Base-by-base conservation (phyloP, 73 alveolate genomes). In the Tetrahymena thermophila region DNA sequence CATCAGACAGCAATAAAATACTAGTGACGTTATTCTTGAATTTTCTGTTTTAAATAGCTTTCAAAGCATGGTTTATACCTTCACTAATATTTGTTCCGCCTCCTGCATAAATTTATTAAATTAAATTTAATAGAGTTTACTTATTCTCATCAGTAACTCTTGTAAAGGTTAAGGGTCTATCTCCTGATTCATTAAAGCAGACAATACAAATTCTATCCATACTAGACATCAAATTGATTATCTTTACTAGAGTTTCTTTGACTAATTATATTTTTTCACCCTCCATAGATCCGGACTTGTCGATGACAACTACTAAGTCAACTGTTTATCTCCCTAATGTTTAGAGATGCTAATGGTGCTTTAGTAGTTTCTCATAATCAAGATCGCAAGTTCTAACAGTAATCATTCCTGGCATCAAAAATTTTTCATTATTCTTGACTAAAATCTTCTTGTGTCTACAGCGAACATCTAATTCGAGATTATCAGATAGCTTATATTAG, bases 1-100 rank as follows among this genome's bases (percentile, higher is more conserved):
- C 99, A 95, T 97, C 99, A 37, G 99, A 97, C 35, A 97, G 94
- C 93, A 97, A 94, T 93, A 97, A 95, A 16, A 97, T 96, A 3
- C 97, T 44, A 10, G 97, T 94, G 35, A 97, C 97, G 84, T 95
- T 94, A 96, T 96, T 97, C 34, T 44, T 38, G 93, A 50, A 94
- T 96, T 97, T 94, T 85, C 98, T 96, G 43, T 35, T 85, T 94
- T 96, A 93, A 38, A 97, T 58, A 11, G 96, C 94, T 34, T 43
- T 40, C 34, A 97, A 94, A 21, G 98, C 98, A 17, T 43, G 94
- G 84, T 94, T 85, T 28, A 97, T 94, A 17, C 98, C 98, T 89
- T 95, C 58, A 35, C 96, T 43, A 25, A 97, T 97, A 34, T 94
- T 55, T 16, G 98, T 97, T 10, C 98, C 98, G 6, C 89, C 89